These are phyloP conservation scores for Xerocomus minutiporus DNA, from an alignment of 1,284 basidiomycete genomes.

Conservation along the genomic window DNA sequence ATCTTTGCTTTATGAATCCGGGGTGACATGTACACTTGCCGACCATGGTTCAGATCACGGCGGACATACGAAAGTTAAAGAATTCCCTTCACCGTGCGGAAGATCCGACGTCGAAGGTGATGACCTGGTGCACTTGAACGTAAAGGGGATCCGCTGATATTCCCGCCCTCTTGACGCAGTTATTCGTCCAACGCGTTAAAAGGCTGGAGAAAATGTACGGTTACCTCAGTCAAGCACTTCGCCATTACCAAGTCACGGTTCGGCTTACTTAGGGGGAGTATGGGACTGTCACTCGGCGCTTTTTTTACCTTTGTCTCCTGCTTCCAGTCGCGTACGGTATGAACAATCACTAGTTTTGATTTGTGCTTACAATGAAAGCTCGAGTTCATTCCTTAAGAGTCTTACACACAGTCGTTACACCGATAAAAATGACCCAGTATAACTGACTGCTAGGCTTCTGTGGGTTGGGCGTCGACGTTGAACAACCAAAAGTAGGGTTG, in stretches of 20 bases:
- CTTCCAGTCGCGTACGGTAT: not conserved
- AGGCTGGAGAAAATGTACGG: slow-evolving; percentile 19
- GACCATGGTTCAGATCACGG: slow-evolving; percentile 14
- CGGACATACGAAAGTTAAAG: slow-evolving; percentile 15
- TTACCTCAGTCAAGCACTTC: slow-evolving; percentile 21
- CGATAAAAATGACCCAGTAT: too few species aligned
- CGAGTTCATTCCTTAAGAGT: too few species aligned
- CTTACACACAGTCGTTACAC: too few species aligned
- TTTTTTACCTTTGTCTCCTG: not conserved
- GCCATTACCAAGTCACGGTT: slow-evolving; percentile 20
- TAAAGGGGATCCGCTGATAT: not conserved
- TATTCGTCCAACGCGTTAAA: slow-evolving; percentile 15
- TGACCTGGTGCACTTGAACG: not conserved
- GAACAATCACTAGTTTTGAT: not conserved
- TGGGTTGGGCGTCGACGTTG: too few species aligned
- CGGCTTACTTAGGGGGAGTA: not conserved
- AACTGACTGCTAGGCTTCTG: too few species aligned
- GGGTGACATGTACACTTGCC: not conserved
- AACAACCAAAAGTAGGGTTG: too few species aligned
- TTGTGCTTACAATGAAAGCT: not conserved
- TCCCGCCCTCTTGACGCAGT: not conserved
- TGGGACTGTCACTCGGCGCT: not conserved
- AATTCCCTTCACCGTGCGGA: slow-evolving; percentile 7
- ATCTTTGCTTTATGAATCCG: not conserved
- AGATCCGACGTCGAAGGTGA: slow-evolving; percentile 15